These are phyloP conservation scores for Diaporthe vexans DNA, from an alignment of 2,329 filamentous ascomycete genomes.

Conservation along the genomic window DNA sequence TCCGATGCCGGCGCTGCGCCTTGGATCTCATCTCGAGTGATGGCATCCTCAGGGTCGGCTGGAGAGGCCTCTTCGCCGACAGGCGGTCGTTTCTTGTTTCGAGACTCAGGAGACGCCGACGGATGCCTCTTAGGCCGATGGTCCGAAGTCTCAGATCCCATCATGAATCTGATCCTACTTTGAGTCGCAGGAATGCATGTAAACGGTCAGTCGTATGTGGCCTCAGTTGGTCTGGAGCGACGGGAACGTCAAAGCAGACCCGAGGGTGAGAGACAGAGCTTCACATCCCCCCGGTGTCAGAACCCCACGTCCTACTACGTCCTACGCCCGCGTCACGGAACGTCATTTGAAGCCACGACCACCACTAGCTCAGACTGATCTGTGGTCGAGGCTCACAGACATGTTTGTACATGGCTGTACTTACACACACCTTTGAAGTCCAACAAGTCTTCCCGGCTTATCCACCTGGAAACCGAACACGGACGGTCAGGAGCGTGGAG, in stretches of 20 bases:
- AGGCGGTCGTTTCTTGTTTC: constrained; percentile 30
- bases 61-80: neutral
- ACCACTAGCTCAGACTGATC: neutral
- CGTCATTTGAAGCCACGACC: neutral
- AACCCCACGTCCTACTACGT: constrained; percentile 25
- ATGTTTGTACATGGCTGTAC: neutral
- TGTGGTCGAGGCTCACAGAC: neutral
- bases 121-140: constrained; percentile 25
- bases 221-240: neutral
- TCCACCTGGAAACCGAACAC: neutral
- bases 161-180: neutral
- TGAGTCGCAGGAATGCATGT: neutral
- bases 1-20: constrained; percentile 51
- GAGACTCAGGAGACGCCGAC: constrained; percentile 13
- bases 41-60: constrained; percentile 53
- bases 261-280: neutral
- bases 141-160: constrained; percentile 12
- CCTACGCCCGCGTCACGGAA: constrained; percentile 7
- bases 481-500: too few species aligned
- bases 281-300: constrained; percentile 15
- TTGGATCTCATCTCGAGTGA: constrained; percentile 56
- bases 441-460: too few species aligned
- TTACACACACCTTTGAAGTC: neutral
- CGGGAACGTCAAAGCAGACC: neutral
- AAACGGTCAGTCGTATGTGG: neutral